A percentile compares a stretch with the other conserved stretches of the same genome.
Evolutionary conservation across 148 eudicot genomes (phyloP).

Genomic region (Agrostemma githago): DNA sequence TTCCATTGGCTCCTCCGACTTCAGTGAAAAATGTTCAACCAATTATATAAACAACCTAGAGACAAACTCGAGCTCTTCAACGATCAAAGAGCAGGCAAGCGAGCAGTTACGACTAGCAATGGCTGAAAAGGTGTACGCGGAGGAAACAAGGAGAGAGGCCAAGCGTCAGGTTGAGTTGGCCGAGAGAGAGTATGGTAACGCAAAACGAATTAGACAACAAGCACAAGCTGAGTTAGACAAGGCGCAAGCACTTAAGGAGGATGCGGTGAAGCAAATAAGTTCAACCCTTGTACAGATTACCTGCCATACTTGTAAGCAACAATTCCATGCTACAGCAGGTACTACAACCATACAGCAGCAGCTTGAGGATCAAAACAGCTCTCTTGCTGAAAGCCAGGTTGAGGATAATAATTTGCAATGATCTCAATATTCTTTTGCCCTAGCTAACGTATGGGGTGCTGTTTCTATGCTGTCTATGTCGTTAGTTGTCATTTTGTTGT

Average conservation of each 20-base stretch:
- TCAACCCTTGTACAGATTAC: conserved; percentile 52
- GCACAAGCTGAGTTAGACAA: conserved; percentile 64
- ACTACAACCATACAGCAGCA: neutral
- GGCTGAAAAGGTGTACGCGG: conserved; percentile 68
- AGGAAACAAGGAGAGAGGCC: conserved; percentile 61
- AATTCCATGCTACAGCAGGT: conserved; percentile 23
- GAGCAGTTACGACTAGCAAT: conserved; percentile 56
- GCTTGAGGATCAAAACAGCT: conserved; percentile 24
- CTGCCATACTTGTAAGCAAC: conserved; percentile 58
- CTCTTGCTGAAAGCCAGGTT: conserved; percentile 30
- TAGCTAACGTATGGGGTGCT: neutral
- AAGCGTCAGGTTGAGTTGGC: conserved; percentile 62
- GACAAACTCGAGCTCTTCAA: conserved; percentile 12
- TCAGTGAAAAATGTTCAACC: conserved; percentile 16
- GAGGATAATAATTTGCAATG: conserved; percentile 15
- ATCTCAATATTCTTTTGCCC: neutral
- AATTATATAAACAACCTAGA: neutral
- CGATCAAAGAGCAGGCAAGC: conserved; percentile 33
- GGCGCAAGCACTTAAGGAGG: conserved; percentile 53
- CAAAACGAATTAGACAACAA: conserved; percentile 70
- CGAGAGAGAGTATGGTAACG: conserved; percentile 58
- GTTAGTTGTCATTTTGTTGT: neutral
- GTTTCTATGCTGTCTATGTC: neutral
- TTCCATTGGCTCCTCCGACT: conserved; percentile 61
- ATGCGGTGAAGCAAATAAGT: conserved; percentile 48